Conservation (phyloP, 345 rosid species). For the Firmiana major region DNA sequence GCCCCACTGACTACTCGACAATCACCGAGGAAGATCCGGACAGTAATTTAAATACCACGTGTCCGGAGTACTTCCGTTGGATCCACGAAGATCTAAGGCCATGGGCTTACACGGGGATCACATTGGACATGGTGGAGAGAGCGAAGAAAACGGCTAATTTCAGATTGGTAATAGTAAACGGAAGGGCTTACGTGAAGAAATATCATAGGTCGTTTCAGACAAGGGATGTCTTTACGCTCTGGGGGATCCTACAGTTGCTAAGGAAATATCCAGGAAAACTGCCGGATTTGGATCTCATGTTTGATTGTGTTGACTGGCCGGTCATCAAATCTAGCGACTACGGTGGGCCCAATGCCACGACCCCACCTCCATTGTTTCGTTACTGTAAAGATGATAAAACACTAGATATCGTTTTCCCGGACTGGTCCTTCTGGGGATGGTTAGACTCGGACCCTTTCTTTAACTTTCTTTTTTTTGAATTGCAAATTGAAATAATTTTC, state of each 20-base stretch:
- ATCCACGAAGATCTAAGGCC: slow-evolving; percentile 89
- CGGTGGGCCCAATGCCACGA: slow-evolving; percentile 34
- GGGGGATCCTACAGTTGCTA: slow-evolving; percentile 85
- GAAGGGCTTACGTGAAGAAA: slow-evolving; percentile 55
- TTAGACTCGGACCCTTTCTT: slow-evolving; percentile 12
- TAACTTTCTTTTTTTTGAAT: background rate
- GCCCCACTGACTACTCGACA: slow-evolving; percentile 42
- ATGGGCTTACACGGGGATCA: slow-evolving; percentile 71
- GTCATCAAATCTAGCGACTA: slow-evolving; percentile 26
- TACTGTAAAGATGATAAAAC: slow-evolving; percentile 59
- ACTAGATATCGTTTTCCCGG: slow-evolving; percentile 69
- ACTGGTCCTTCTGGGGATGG: slow-evolving; percentile 99
- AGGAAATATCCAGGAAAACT: slow-evolving; percentile 70
- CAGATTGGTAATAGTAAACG: slow-evolving; percentile 49
- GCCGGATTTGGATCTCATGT: slow-evolving; percentile 85
- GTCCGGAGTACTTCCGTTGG: slow-evolving; percentile 93
- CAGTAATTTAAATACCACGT: slow-evolving; percentile 23
- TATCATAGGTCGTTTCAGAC: slow-evolving; percentile 52
- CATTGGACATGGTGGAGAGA: slow-evolving; percentile 54
- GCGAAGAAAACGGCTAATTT: slow-evolving; percentile 58
- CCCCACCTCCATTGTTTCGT: slow-evolving; percentile 70
- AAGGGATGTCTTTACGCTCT: slow-evolving; percentile 70
- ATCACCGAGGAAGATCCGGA: slow-evolving; percentile 14
- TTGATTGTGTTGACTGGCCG: slow-evolving; percentile 84
- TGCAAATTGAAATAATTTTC: too few species aligned